Conservation (phyloP, 2,329 filamentous ascomycete genomes). For the Verticillium zaregamsianum region DNA sequence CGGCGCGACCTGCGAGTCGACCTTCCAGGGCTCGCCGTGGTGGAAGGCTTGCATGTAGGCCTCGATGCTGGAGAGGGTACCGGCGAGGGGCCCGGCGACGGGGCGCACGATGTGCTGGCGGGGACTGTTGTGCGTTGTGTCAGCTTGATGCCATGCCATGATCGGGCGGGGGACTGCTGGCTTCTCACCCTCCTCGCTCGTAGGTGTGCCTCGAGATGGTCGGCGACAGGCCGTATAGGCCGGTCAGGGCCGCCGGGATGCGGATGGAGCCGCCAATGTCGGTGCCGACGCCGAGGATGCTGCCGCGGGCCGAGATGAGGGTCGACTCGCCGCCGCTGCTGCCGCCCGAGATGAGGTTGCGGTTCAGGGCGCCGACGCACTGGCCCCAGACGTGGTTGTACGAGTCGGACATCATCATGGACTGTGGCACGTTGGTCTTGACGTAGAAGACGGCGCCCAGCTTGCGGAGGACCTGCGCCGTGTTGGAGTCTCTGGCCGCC, state of each 20-base stretch:
- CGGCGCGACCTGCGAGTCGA: conserved; percentile 32
- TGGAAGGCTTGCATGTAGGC: conserved; percentile 32
- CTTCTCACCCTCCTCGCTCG: conserved; percentile 17
- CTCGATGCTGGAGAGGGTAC: conserved; percentile 26
- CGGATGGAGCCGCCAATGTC: conserved; percentile 44
- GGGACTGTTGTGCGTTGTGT: neutral
- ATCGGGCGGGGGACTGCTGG: neutral
- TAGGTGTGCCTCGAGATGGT: conserved; percentile 26
- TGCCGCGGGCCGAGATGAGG: conserved; percentile 33
- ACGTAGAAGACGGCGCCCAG: conserved; percentile 37
- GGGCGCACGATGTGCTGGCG: conserved; percentile 30
- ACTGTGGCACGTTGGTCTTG: conserved; percentile 37
- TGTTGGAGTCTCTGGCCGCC: conserved; percentile 34
- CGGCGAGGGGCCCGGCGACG: conserved; percentile 12
- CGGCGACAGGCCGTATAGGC: conserved; percentile 37
- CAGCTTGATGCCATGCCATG: neutral
- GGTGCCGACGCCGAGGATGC: conserved; percentile 36
- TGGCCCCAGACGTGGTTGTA: conserved; percentile 35
- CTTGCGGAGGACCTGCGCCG: conserved; percentile 36
- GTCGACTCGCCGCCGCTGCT: conserved; percentile 40
- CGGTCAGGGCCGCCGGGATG: conserved; percentile 37
- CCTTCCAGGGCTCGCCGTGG: conserved; percentile 34
- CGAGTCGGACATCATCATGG: conserved; percentile 26
- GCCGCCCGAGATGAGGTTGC: conserved; percentile 32
- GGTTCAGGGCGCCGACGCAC: conserved; percentile 34